Evolutionary conservation across 1,284 basidiomycete genomes (phyloP).

Genomic region (Cutaneotrichosporon dermatis): DNA sequence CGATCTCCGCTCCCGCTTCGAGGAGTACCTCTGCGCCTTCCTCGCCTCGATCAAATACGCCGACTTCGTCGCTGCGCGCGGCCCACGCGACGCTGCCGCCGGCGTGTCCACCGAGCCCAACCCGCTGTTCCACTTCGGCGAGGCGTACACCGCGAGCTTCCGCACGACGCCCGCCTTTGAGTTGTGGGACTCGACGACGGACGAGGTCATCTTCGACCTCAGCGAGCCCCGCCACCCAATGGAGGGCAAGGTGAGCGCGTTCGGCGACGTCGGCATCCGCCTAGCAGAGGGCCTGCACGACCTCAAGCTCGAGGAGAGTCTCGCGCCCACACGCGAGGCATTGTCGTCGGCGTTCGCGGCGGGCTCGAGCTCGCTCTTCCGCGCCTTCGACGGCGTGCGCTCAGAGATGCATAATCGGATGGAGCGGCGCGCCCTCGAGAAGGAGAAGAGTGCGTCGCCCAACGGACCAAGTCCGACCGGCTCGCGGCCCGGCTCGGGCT

Average conservation of each 20-base stretch:
- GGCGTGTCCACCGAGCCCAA: constrained; percentile 19
- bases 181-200: constrained; percentile 80
- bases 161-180: constrained; percentile 75
- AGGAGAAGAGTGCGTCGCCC: not conserved
- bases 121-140: constrained; percentile 69
- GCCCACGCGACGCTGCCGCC: not conserved
- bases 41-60: constrained; percentile 73
- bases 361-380: constrained; percentile 77
- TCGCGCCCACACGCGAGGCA: constrained; percentile 81
- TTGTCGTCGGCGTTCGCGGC: constrained; percentile 68
- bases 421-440: constrained; percentile 7
- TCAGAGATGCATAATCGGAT: constrained; percentile 39
- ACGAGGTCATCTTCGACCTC: constrained; percentile 84
- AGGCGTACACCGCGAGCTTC: constrained; percentile 77
- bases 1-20: constrained; percentile 71
- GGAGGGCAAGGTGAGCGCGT: constrained; percentile 77
- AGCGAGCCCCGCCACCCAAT: constrained; percentile 87
- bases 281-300: constrained; percentile 83
- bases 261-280: constrained; percentile 80
- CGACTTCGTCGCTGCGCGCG: constrained; percentile 58
- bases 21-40: constrained; percentile 54
- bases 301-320: constrained; percentile 78
- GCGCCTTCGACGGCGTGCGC: constrained; percentile 78
- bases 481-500: not conserved
- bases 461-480: not conserved